These are phyloP conservation scores for Eucalyptus grandis DNA, from an alignment of 345 rosid genomes.

Conservation along the genomic window DNA sequence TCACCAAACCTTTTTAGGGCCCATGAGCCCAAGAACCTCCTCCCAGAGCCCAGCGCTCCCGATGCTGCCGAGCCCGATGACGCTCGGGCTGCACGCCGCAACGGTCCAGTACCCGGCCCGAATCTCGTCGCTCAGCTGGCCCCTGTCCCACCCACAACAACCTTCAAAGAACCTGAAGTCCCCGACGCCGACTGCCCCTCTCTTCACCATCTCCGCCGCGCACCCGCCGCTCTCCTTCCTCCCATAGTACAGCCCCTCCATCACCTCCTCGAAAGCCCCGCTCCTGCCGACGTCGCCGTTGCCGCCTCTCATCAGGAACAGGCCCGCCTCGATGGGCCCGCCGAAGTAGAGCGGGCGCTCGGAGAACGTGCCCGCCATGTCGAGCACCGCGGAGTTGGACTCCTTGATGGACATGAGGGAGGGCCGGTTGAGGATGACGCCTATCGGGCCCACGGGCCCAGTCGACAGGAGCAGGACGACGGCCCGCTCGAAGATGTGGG, in stretches of 20 bases:
- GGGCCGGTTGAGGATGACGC: constrained; percentile 82
- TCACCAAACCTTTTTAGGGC: constrained; percentile 51
- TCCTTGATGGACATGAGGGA: constrained; percentile 77
- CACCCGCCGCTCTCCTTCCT: constrained; percentile 67
- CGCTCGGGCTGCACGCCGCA: constrained; percentile 68
- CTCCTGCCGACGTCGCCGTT: constrained; percentile 24
- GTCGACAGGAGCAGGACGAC: constrained; percentile 69
- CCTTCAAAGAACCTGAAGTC: constrained; percentile 91
- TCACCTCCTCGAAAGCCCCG: constrained; percentile 57
- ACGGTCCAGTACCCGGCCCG: constrained; percentile 76
- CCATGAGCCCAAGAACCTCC: constrained; percentile 55
- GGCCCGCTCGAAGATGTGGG: constrained; percentile 74
- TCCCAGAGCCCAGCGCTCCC: constrained; percentile 62
- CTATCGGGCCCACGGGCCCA: constrained; percentile 64
- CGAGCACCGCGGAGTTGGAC: constrained; percentile 37
- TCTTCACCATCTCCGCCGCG: constrained; percentile 79
- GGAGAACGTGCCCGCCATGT: constrained; percentile 47
- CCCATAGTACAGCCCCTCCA: constrained; percentile 74
- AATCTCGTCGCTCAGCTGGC: constrained; percentile 70
- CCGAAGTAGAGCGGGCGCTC: constrained; percentile 75
- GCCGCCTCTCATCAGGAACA: constrained; percentile 43
- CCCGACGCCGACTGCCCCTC: constrained; percentile 42
- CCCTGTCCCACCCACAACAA: constrained; percentile 74
- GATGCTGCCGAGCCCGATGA: constrained; percentile 39
- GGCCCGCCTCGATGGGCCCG: constrained; percentile 74